Base-by-base conservation (phyloP, 2,329 filamentous ascomycete genomes). In the Exophiala bonariae region DNA sequence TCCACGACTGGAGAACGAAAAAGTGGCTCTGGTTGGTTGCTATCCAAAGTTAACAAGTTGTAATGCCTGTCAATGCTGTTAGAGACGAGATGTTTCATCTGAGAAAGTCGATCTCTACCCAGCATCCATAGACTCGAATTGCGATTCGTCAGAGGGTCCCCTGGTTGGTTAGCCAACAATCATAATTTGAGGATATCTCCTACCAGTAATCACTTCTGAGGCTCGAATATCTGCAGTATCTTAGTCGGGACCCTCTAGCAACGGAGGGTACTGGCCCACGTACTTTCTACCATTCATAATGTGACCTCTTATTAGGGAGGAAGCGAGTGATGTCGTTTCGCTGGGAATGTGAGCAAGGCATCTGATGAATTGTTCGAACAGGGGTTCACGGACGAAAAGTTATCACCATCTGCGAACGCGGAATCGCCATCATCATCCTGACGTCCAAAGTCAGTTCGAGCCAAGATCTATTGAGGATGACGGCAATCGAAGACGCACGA, bases 251-350 rank as follows among this genome's bases (percentile, higher is more conserved):
- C 22, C 9, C 42, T 36, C 14, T 5, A 16, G 17, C 26, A 19
- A 40, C 20, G 14, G 30, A 30, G 3, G 8, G 3, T 18, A 13
- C n/a, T 4, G 16, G 13, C 5, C 3, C 11, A 13, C 38, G 7
- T n/a, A 45, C 43, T 31, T 44, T 46, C 59, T 50, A 20, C 59
- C 59, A 50, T 61, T 61, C 36, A 59, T 50, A 31, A 60, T 54
- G 3, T 57, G 47, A 11, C 59, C 60, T 35, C 52, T 50, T 33
- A 57, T 57, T 16, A 61, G 39, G 17, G 52, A 54, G 20, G 60
- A 60, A 14, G 43, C 47, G 36, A 62, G 48, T 3, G 60, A 62
- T 13, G 59, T 62, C 8, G 59, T 60, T 18, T 61, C 58, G 33
- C 53, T 57, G 48, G n/a, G 23, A 11, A 26, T 26, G 23, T 26